Conservation (phyloP, 805 yeast genomes). For the Yarrowia sp. region DNA sequence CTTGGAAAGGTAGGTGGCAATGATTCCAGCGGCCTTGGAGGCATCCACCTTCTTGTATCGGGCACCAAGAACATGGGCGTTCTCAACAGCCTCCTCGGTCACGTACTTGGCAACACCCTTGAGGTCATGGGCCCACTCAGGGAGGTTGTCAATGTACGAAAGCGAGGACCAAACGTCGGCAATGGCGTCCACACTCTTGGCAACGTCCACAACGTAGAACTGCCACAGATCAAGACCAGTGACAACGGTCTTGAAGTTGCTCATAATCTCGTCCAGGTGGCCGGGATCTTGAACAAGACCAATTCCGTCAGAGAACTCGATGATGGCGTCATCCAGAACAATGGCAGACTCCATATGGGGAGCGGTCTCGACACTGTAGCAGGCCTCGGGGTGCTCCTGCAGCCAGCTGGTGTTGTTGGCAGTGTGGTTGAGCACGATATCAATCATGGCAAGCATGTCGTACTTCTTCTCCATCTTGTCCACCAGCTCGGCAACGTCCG, state of each 20-base stretch:
- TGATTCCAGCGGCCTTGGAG: conserved; percentile 50
- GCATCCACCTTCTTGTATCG: conserved; percentile 58
- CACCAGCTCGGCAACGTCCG: conserved; percentile 55
- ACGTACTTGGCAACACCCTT: conserved; percentile 47
- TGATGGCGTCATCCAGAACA: conserved; percentile 68
- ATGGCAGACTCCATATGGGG: conserved; percentile 85
- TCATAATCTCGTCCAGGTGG: conserved; percentile 61
- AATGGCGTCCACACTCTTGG: conserved; percentile 40
- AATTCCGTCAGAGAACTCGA: conserved; percentile 61
- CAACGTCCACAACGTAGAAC: conserved; percentile 69
- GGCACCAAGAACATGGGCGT: conserved; percentile 44
- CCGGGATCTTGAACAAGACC: conserved; percentile 51
- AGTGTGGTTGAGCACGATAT: conserved; percentile 92
- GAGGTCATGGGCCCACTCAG: conserved; percentile 35
- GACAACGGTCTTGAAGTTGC: conserved; percentile 65
- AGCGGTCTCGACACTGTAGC: conserved; percentile 80
- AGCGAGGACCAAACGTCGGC: conserved; percentile 28
- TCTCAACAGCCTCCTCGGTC: conserved; percentile 42
- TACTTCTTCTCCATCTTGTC: conserved; percentile 49
- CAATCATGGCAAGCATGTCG: conserved; percentile 75
- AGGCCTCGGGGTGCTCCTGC: conserved; percentile 80
- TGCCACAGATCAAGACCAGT: conserved; percentile 77
- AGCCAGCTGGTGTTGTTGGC: conserved; percentile 89
- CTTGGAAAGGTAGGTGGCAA: conserved; percentile 37
- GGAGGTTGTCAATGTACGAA: conserved; percentile 29